Evolutionary conservation across 352 stramenopile genomes (phyloP).

Genomic region (Globisporangium camurandrum): DNA sequence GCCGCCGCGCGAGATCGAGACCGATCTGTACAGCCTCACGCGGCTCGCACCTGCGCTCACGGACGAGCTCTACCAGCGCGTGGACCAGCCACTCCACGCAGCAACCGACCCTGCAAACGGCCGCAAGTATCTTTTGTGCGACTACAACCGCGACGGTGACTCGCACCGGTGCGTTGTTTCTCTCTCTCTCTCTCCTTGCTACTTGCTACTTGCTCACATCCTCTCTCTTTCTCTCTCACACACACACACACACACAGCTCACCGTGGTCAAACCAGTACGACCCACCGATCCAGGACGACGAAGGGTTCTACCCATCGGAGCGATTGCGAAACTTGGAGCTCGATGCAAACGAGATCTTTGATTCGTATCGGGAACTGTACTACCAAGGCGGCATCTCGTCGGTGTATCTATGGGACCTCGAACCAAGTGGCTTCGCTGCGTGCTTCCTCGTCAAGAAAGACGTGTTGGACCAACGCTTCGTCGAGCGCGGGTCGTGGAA

Average conservation of each 20-base stretch:
- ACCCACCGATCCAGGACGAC: constrained; percentile 57
- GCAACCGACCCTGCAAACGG: constrained; percentile 81
- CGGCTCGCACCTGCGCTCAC: constrained; percentile 74
- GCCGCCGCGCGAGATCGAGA: constrained; percentile 79
- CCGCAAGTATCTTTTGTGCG: constrained; percentile 89
- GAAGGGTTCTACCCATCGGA: constrained; percentile 89
- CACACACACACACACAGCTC: constrained; percentile 21
- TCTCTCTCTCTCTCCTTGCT: neutral
- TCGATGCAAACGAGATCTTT: constrained; percentile 95
- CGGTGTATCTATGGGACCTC: constrained; percentile 95
- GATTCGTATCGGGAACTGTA: constrained; percentile 96
- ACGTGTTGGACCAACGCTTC: constrained; percentile 73
- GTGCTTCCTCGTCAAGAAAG: constrained; percentile 94
- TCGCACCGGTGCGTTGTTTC: constrained; percentile 46
- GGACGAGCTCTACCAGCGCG: constrained; percentile 90
- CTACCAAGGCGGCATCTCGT: constrained; percentile 91
- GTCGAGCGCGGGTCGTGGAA: constrained; percentile 89
- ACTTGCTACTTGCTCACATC: neutral
- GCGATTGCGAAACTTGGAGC: constrained; percentile 86
- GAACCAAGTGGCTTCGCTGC: constrained; percentile 90
- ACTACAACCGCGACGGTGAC: constrained; percentile 94
- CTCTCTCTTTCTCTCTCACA: neutral
- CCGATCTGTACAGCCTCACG: constrained; percentile 78
- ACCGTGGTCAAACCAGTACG: constrained; percentile 93
- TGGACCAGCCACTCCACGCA: constrained; percentile 89